Evolutionary conservation across 2,329 filamentous ascomycete genomes (phyloP).

Genomic region (Claviceps humidiphila): DNA sequence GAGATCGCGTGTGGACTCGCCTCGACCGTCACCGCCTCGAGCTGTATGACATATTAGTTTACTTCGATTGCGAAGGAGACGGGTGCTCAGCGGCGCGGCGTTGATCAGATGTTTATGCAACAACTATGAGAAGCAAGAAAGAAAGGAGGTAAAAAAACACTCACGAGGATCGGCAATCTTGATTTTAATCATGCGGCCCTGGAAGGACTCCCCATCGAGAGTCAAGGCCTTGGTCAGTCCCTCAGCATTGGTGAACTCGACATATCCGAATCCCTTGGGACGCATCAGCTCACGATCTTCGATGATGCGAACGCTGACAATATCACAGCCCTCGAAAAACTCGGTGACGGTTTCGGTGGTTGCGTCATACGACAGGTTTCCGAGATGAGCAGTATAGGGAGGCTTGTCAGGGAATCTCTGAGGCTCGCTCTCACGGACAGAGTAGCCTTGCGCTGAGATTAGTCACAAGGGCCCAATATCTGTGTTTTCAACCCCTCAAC

Average conservation of each 20-base stretch:
- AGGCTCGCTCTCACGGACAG: slow-evolving; percentile 60
- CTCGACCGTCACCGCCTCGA: slow-evolving; percentile 57
- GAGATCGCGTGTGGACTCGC: slow-evolving; percentile 62
- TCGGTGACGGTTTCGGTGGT: slow-evolving; percentile 70
- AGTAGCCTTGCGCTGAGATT: slow-evolving; percentile 33
- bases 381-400: slow-evolving; percentile 89
- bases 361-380: slow-evolving; percentile 92
- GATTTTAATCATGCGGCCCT: slow-evolving; percentile 80
- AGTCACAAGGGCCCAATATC: slow-evolving; percentile 5
- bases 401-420: slow-evolving; percentile 69
- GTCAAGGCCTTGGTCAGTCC: slow-evolving; percentile 83
- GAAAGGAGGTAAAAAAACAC: slow-evolving; percentile 19
- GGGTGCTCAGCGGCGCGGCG: too few relatives aligned
- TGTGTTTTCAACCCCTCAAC: neutral
- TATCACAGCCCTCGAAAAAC: slow-evolving; percentile 73
- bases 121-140: neutral
- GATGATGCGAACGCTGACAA: slow-evolving; percentile 87
- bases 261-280: slow-evolving; percentile 96
- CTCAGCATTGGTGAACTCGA: slow-evolving; percentile 79
- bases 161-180: slow-evolving; percentile 96
- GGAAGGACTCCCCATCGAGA: slow-evolving; percentile 69
- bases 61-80: too few relatives aligned
- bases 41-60: slow-evolving; percentile 36
- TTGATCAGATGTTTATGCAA: neutral
- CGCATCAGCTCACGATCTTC: slow-evolving; percentile 89